Conservation (phyloP, 805 yeast genomes). For the Pichia ethanolica region DNA sequence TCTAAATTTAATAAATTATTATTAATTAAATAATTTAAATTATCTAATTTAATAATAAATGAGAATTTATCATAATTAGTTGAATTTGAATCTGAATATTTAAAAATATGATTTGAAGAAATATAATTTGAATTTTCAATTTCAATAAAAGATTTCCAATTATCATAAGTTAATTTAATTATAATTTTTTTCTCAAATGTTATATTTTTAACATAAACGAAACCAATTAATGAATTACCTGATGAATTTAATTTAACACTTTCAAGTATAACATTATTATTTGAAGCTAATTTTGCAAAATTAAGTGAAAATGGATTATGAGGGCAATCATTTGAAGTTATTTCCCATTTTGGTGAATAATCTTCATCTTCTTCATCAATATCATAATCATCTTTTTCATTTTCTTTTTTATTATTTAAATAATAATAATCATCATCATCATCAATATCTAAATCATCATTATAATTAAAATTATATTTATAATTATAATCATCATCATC, state of each 20-base stretch:
- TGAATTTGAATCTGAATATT: slow-evolving; percentile 27
- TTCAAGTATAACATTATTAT: slow-evolving; percentile 24
- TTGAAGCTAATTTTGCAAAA: slow-evolving; percentile 26
- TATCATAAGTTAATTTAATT: slow-evolving; percentile 43
- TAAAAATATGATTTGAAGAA: slow-evolving; percentile 33
- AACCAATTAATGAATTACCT: slow-evolving; percentile 37
- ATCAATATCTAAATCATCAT: slow-evolving; percentile 10
- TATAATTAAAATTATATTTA: slow-evolving; percentile 13
- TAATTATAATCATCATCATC: slow-evolving; percentile 19
- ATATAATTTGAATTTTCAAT: slow-evolving; percentile 29
- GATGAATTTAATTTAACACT: slow-evolving; percentile 32
- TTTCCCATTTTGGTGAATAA: slow-evolving; percentile 23
- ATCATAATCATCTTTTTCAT: slow-evolving; percentile 11
- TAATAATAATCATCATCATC: slow-evolving; percentile 11
- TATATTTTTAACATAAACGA: slow-evolving; percentile 32
- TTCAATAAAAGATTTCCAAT: slow-evolving; percentile 33
- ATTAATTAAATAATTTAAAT: slow-evolving; percentile 20
- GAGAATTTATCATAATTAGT: slow-evolving; percentile 36
- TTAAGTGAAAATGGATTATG: slow-evolving; percentile 21
- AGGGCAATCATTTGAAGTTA: slow-evolving; percentile 27
- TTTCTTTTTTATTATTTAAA: slow-evolving; percentile 12
- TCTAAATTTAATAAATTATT: slow-evolving; percentile 25
- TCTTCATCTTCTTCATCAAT: slow-evolving; percentile 11
- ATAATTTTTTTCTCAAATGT: slow-evolving; percentile 33
- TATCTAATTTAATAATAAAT: slow-evolving; percentile 39